A percentile compares a stretch with the other conserved stretches of the same genome.
Evolutionary conservation across 805 yeast species (phyloP).

Genomic region (Cephaloascus albidus): DNA sequence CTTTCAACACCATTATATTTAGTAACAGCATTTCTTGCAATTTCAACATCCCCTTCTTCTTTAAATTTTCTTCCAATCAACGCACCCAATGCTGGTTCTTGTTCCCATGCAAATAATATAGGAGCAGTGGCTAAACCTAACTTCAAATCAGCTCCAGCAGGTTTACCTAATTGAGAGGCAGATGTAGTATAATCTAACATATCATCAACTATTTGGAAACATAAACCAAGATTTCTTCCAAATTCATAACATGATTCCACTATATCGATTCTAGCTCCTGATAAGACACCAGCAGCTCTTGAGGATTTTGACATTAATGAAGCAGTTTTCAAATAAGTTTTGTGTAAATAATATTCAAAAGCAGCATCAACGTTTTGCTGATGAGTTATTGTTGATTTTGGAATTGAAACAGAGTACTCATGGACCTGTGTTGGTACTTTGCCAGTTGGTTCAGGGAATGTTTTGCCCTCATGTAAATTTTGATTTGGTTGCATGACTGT

Average conservation of each 20-base stretch:
- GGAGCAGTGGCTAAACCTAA: slow-evolving; percentile 97
- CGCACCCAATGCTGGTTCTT: slow-evolving; percentile 75
- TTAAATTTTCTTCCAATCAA: slow-evolving; percentile 78
- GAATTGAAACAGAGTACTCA: slow-evolving; percentile 38
- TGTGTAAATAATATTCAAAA: slow-evolving; percentile 90
- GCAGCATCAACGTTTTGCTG: slow-evolving; percentile 71
- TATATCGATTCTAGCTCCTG: slow-evolving; percentile 70
- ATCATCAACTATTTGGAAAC: slow-evolving; percentile 95
- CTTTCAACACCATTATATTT: slow-evolving; percentile 65
- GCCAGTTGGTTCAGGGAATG: slow-evolving; percentile 51
- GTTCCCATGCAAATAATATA: slow-evolving; percentile 87
- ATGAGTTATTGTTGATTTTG: slow-evolving; percentile 33
- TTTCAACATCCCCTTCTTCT: slow-evolving; percentile 73
- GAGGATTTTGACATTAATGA: slow-evolving; percentile 89
- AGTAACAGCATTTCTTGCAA: slow-evolving; percentile 68
- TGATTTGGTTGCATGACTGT: slow-evolving; percentile 57
- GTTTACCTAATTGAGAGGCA: slow-evolving; percentile 81
- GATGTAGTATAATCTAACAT: slow-evolving; percentile 91
- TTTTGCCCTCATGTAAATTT: slow-evolving; percentile 34
- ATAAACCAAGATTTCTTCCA: slow-evolving; percentile 88
- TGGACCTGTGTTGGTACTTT: slow-evolving; percentile 51
- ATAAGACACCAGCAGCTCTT: slow-evolving; percentile 84
- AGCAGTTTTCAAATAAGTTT: slow-evolving; percentile 93
- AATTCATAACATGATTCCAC: slow-evolving; percentile 83
- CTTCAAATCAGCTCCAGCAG: slow-evolving; percentile 90